Evolutionary conservation across 192 early-diverging fungal species (phyloP).

Genomic region (Rhizophagus clarus): DNA sequence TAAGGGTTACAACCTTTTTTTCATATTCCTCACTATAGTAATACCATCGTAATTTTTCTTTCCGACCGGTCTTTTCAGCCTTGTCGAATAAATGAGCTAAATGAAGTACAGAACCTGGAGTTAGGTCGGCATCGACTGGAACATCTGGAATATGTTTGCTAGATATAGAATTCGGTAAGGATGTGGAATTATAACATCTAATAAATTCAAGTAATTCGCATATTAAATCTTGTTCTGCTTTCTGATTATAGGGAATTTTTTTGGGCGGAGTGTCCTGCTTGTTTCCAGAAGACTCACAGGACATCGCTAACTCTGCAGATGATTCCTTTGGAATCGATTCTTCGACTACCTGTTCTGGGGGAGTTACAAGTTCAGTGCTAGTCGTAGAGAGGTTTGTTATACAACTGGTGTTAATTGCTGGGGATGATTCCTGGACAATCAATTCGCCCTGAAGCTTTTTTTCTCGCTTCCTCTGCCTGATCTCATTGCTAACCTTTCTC

Average conservation of each 20-base stretch:
- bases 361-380: no score
- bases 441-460: no score
- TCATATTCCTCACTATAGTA: constrained; percentile 14
- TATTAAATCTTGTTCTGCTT: constrained; percentile 17
- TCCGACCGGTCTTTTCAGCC: constrained; percentile 17
- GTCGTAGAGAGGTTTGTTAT: no score
- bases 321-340: no score
- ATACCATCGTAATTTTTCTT: constrained; percentile 16
- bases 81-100: constrained; percentile 15
- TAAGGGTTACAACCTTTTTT: constrained; percentile 18
- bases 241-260: constrained; percentile 13
- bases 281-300: no score
- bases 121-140: not conserved
- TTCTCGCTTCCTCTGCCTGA: no score
- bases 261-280: no score
- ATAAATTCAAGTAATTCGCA: constrained; percentile 18
- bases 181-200: not conserved
- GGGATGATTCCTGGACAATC: no score
- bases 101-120: constrained; percentile 6
- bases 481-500: no score
- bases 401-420: no score
- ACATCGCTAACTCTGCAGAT: no score
- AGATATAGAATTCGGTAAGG: constrained; percentile 6
- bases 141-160: constrained; percentile 9
- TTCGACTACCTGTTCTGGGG: no score